Evolutionary conservation across 352 stramenopile species (phyloP).

Genomic region (Globisporangium sylvaticum): DNA sequence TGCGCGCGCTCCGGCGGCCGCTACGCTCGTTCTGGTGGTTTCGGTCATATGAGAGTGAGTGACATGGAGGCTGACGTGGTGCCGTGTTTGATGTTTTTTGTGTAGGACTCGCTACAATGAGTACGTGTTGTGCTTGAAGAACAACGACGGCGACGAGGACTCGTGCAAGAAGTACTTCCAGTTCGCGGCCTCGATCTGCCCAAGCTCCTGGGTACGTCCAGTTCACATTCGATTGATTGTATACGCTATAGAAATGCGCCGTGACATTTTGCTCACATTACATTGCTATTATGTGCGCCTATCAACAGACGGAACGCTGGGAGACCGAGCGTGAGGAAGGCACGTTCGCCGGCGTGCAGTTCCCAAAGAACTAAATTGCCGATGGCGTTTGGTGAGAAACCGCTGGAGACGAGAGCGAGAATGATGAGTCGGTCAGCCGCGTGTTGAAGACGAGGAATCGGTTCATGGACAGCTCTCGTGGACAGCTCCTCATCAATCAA

Average conservation of each 20-base stretch:
- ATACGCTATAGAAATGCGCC: conserved; percentile 6
- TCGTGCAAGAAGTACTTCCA: conserved; percentile 82
- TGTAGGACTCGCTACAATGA: conserved; percentile 94
- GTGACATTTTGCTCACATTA: not conserved
- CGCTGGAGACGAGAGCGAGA: not conserved
- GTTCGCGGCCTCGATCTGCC: conserved; percentile 71
- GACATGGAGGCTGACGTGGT: not conserved
- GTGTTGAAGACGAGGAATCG: conserved; percentile 4
- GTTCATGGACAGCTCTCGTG: not conserved
- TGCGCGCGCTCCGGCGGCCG: not conserved
- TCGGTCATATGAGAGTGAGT: not conserved
- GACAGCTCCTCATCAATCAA: not conserved
- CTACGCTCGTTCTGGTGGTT: conserved; percentile 3
- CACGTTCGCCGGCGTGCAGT: conserved; percentile 80
- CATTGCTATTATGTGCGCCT: not conserved
- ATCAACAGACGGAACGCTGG: conserved; percentile 65
- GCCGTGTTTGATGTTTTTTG: not conserved
- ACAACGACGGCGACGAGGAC: conserved; percentile 92
- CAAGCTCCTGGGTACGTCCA: conserved; percentile 61
- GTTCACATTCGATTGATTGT: not conserved
- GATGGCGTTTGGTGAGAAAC: not conserved
- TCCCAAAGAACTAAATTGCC: conserved; percentile 51
- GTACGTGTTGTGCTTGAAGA: conserved; percentile 96
- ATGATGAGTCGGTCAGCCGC: not conserved
- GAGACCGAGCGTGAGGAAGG: conserved; percentile 80